Percentiles rank a stretch among this genome's conserved stretches.
Conservation (phyloP, 805 yeast genomes). For the Saccharomyces paradoxus region DNA sequence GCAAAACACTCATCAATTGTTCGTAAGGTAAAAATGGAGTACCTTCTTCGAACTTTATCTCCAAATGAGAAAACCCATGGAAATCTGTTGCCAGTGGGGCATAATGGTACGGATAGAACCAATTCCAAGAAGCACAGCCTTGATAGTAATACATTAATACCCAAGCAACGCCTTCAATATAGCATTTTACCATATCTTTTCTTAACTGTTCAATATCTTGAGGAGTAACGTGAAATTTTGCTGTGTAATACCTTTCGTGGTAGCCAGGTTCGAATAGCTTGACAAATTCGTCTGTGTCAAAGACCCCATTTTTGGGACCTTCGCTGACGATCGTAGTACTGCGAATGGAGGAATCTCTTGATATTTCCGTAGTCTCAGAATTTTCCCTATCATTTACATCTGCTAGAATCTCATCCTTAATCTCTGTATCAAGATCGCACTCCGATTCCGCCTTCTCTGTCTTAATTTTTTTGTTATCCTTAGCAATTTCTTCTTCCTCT, state of each 20-base stretch:
- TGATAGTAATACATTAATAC: constrained; percentile 87
- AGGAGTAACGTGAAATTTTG: constrained; percentile 56
- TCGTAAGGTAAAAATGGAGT: constrained; percentile 85
- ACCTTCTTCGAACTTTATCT: constrained; percentile 56
- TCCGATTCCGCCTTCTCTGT: constrained; percentile 14
- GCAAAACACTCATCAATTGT: constrained; percentile 89
- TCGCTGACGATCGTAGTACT: constrained; percentile 22
- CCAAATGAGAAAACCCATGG: constrained; percentile 39
- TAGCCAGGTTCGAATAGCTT: constrained; percentile 84
- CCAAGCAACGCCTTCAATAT: constrained; percentile 97
- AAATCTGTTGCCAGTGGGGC: constrained; percentile 97
- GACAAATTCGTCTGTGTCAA: constrained; percentile 45
- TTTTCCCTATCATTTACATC: constrained; percentile 13
- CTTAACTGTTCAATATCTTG: constrained; percentile 48
- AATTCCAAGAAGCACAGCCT: constrained; percentile 97
- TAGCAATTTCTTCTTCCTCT: constrained; percentile 8
- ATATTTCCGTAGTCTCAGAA: constrained; percentile 11
- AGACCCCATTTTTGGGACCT: constrained; percentile 28
- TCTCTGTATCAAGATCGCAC: constrained; percentile 16
- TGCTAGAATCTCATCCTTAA: constrained; percentile 19
- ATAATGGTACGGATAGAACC: constrained; percentile 96
- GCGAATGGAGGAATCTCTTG: background rate
- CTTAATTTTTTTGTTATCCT: constrained; percentile 6
- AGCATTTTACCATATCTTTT: constrained; percentile 55
- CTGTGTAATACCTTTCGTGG: constrained; percentile 66